Base-by-base conservation (phyloP, 164 flowering plant species). In the Taxillus chinensis region DNA sequence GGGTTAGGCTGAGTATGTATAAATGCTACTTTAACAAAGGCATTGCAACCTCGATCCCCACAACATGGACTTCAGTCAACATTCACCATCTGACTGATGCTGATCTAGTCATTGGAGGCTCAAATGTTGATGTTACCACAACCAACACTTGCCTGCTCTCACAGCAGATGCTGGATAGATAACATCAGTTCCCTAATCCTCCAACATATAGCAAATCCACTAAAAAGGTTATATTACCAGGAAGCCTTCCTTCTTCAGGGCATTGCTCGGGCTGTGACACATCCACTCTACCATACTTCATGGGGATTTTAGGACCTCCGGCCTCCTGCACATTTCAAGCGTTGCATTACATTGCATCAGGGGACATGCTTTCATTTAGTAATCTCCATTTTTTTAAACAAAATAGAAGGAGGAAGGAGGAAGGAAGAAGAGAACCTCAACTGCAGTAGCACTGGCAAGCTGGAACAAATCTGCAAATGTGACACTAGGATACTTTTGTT, bases 231-330 rank as follows among this genome's bases (percentile, higher is more conserved):
- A 42, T 62, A 76, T 74, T 59, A 90, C 99, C 97, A 64, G 99
- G 99, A 72, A 93, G 97, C 69, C 80, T 87, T 62, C 99, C 97
- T 79, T 93, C 97, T 66, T 83, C 90, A 41, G 97, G 97, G 68
- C 97, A 90, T 71, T 86, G 80, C 2, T 85, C 87, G 64, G 99
- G 92, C 64, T 62, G 82, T 41, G 86, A 63, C 5, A 77, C 89
- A 80, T 93, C 99, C 60, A 86, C 92, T 73, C 97, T 76, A 59
- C 97, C 99, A 81, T 93, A 93, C 64, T 82, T 93, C 96, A 93
- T 93, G 11, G 95, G 99, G 41, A 93, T 79, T 74, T 84, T 86
- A 14, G 97, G 99, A 1, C 99, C 97, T 15, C 99, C 97, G 59
- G 99, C 96, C 66, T 90, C 97, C 99, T 93, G 79, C 55, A 73